A percentile compares a stretch with the other conserved stretches of the same genome.
Conservation (phyloP, 331 rosid genomes). For the Telfairia occidentalis region DNA sequence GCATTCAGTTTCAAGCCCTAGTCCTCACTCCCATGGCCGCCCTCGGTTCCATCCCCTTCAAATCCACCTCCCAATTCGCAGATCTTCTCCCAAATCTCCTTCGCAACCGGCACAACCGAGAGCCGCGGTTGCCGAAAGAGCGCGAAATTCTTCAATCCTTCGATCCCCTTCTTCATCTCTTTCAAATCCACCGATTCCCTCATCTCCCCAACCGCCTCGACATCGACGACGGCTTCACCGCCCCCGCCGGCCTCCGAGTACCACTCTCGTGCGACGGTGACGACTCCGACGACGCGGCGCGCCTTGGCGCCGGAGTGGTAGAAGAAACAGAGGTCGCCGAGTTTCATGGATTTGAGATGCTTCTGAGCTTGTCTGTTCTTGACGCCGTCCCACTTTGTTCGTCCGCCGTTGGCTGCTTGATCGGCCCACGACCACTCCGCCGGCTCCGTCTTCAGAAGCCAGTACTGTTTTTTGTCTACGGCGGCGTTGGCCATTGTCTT, state of each 20-base stretch:
- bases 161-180: slow-evolving; percentile 58
- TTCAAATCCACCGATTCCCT: slow-evolving; percentile 51
- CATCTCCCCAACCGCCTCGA: slow-evolving; percentile 72
- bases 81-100: slow-evolving; percentile 37
- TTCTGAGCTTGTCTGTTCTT: slow-evolving; percentile 86
- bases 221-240: slow-evolving; percentile 44
- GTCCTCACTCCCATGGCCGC: neutral
- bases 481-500: slow-evolving; percentile 14
- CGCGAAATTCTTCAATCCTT: slow-evolving; percentile 36
- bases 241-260: slow-evolving; percentile 22
- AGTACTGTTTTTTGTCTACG: slow-evolving; percentile 20
- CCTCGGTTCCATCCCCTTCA: slow-evolving; percentile 42
- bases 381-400: slow-evolving; percentile 80
- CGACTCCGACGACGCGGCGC: slow-evolving; percentile 73
- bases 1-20: neutral
- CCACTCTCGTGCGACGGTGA: slow-evolving; percentile 49
- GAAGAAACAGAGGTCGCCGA: slow-evolving; percentile 65
- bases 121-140: slow-evolving; percentile 62
- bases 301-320: slow-evolving; percentile 75
- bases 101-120: slow-evolving; percentile 61
- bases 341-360: slow-evolving; percentile 57
- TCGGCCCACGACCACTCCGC: slow-evolving; percentile 94
- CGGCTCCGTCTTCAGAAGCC: slow-evolving; percentile 72
- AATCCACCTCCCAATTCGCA: slow-evolving; percentile 67
- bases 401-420: slow-evolving; percentile 57